Evolutionary conservation across 225 moss, liverwort and hornwort genomes (phyloP).

Genomic region (Marchantia paleacea): DNA sequence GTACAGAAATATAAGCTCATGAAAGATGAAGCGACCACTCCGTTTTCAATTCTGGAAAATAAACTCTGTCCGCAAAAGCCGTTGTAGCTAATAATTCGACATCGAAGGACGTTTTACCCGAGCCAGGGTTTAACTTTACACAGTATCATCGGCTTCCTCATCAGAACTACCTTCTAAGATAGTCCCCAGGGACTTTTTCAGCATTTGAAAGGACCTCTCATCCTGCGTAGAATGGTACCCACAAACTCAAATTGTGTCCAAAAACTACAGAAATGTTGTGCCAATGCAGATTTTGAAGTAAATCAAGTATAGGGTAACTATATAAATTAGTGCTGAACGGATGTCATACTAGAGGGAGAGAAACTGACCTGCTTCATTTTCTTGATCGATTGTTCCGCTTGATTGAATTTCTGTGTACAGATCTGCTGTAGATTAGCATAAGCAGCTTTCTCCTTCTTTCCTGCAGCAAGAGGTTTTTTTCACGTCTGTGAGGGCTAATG

Average conservation of each 20-base stretch:
- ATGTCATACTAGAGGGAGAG: too few species aligned
- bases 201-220: constrained; percentile 38
- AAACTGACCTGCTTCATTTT: constrained; percentile 38
- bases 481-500: neutral
- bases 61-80: too few species aligned
- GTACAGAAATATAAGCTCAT: too few species aligned
- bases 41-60: too few species aligned
- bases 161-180: constrained; percentile 40
- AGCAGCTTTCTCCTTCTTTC: constrained; percentile 48
- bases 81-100: too few species aligned
- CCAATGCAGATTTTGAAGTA: too few species aligned
- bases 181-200: constrained; percentile 41
- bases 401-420: constrained; percentile 39
- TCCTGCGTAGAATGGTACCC: constrained; percentile 26
- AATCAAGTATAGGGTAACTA: too few species aligned
- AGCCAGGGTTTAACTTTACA: neutral
- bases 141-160: constrained; percentile 24
- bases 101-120: too few species aligned
- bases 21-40: too few species aligned
- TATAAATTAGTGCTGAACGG: too few species aligned
- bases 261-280: too few species aligned
- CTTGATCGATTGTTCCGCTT: constrained; percentile 34
- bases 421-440: constrained; percentile 33
- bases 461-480: constrained; percentile 16
- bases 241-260: neutral